A percentile compares a stretch with the other conserved stretches of the same genome.
Conservation (phyloP, 2,329 filamentous ascomycete species). For the Phialophora expanda region DNA sequence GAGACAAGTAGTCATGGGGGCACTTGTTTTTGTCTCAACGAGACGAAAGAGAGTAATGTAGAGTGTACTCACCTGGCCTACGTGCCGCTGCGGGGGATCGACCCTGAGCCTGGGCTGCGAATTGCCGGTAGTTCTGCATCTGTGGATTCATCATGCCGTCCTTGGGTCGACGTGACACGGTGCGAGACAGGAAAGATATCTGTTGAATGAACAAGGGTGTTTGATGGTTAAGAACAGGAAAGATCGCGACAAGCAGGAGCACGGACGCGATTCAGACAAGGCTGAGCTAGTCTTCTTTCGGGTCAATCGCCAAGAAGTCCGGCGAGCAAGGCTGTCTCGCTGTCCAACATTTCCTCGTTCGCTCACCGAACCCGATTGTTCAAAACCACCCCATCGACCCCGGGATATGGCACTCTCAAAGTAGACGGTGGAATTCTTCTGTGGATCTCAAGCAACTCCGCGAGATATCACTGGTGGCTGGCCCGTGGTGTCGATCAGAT, state of each 20-base stretch:
- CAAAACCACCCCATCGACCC: neutral
- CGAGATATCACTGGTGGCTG: neutral
- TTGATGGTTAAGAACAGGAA: neutral
- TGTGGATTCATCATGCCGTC: constrained; percentile 38
- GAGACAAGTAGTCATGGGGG: constrained; percentile 5
- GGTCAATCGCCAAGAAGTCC: neutral
- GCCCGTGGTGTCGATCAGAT: neutral
- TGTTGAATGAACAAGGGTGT: neutral
- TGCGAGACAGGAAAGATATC: neutral
- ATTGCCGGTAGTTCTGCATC: constrained; percentile 39
- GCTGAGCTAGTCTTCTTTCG: neutral
- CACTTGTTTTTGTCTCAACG: constrained; percentile 16
- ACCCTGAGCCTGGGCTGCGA: constrained; percentile 36
- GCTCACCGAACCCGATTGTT: neutral
- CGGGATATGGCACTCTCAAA: neutral
- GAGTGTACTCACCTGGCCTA: constrained; percentile 39
- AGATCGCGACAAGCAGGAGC: neutral
- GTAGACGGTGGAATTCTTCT: neutral
- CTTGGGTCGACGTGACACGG: neutral
- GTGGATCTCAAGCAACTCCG: neutral
- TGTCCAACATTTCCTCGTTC: neutral
- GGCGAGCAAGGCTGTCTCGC: neutral
- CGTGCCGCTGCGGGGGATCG: constrained; percentile 31
- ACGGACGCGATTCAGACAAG: neutral
- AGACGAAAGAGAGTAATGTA: neutral